A percentile compares a stretch with the other conserved stretches of the same genome.
Conservation (phyloP, 352 stramenopile species). For the Salisapilia sapeloensis region DNA sequence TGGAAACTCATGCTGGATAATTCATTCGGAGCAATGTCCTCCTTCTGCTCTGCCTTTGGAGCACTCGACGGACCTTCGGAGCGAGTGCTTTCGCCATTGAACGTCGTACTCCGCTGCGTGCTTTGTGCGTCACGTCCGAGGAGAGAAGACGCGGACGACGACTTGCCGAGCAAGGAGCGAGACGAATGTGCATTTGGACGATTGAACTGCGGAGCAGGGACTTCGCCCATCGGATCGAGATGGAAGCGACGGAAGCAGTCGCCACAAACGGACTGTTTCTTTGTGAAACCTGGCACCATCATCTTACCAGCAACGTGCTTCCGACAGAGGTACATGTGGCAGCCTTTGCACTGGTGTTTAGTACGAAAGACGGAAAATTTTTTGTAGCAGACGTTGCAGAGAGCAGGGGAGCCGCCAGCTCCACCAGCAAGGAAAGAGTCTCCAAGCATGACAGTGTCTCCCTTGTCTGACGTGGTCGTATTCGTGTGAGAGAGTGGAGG, state of each 20-base stretch:
- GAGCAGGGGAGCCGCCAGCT: too few species aligned
- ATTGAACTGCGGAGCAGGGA: constrained; percentile 1
- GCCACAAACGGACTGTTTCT: constrained; percentile 58
- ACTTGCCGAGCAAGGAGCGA: constrained; percentile 3
- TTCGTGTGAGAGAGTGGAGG: too few species aligned
- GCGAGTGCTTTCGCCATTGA: too few species aligned
- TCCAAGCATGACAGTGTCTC: too few species aligned
- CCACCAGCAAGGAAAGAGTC: too few species aligned
- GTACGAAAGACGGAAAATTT: constrained; percentile 78
- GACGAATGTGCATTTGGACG: constrained; percentile 2
- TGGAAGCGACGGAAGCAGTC: constrained; percentile 60
- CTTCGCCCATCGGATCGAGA: constrained; percentile 18
- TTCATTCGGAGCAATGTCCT: too few species aligned
- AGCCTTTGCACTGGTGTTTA: constrained; percentile 78
- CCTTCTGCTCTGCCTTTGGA: too few species aligned
- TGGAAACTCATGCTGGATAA: too few species aligned
- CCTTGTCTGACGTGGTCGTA: too few species aligned
- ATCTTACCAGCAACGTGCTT: constrained; percentile 68
- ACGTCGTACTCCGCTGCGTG: not conserved
- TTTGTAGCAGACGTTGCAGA: constrained; percentile 73
- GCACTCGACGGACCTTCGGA: too few species aligned
- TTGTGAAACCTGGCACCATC: constrained; percentile 26
- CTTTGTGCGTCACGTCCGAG: not conserved
- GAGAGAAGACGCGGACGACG: not conserved
- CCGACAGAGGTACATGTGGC: constrained; percentile 55